These are phyloP conservation scores for Brassica incana DNA, from an alignment of 345 rosid genomes.

Conservation along the genomic window DNA sequence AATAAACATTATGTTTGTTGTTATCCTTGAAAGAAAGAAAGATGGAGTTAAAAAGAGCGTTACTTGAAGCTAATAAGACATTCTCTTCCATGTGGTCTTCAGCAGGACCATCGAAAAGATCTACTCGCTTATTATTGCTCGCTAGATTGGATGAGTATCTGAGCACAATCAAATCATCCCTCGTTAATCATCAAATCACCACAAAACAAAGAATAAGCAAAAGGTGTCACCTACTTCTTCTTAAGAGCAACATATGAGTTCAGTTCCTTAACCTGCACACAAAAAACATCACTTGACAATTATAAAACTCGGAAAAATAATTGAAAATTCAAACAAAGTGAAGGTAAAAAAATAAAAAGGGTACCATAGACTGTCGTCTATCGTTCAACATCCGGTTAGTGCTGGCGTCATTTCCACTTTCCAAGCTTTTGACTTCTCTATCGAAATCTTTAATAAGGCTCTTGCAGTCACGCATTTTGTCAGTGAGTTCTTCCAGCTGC, in stretches of 20 bases:
- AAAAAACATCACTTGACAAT: neutral
- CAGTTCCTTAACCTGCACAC: conserved; percentile 72
- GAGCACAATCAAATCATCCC: conserved; percentile 21
- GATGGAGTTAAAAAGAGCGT: conserved; percentile 25
- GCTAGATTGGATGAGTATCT: conserved; percentile 79
- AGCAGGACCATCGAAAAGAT: conserved; percentile 84
- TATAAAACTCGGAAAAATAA: conserved; percentile 6
- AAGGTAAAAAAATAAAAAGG: neutral
- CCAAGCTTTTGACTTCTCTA: conserved; percentile 69
- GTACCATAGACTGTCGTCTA: conserved; percentile 81
- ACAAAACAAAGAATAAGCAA: neutral
- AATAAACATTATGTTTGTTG: too few relatives aligned
- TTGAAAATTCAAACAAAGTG: neutral
- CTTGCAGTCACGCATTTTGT: conserved; percentile 92
- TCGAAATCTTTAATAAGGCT: conserved; percentile 97
- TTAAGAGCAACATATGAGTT: conserved; percentile 79
- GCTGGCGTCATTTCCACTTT: conserved; percentile 59
- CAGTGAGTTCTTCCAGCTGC: conserved; percentile 95
- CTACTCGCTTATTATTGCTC: conserved; percentile 69
- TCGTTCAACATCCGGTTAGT: conserved; percentile 73
- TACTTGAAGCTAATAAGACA: conserved; percentile 85
- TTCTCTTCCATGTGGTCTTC: conserved; percentile 82
- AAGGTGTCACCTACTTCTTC: conserved; percentile 55
- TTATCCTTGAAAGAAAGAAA: neutral
- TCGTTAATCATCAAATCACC: conserved; percentile 12